Evolutionary conservation across 2,329 filamentous ascomycete species (phyloP).

Genomic region (Botryotinia narcissicola): DNA sequence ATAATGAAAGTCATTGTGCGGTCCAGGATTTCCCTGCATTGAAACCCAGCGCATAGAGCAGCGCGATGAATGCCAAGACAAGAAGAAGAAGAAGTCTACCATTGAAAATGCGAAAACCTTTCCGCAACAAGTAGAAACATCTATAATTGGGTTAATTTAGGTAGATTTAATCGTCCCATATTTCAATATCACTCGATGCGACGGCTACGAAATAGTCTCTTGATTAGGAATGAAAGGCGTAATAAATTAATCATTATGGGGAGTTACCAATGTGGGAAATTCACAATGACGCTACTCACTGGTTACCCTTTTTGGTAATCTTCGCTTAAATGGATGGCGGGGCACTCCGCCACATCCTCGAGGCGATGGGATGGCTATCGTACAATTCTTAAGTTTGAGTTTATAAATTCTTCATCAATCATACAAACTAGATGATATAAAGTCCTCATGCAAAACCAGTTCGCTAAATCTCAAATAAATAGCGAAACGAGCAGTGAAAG

Average conservation of each 20-base stretch:
- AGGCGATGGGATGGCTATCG: neutral
- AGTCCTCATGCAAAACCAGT: neutral
- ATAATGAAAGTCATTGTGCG: neutral
- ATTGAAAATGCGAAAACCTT: neutral
- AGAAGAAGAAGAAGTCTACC: neutral
- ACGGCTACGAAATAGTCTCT: neutral
- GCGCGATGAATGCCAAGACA: neutral
- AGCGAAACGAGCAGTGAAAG: neutral
- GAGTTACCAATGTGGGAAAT: neutral
- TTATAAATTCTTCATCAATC: fast-evolving
- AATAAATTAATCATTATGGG: neutral
- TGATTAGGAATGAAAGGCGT: neutral
- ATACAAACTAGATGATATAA: fast-evolving
- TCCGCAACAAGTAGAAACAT: neutral
- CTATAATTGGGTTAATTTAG: neutral
- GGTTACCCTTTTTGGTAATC: neutral
- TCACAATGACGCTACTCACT: neutral
- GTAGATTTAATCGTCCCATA: neutral
- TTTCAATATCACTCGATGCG: neutral
- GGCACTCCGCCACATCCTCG: neutral
- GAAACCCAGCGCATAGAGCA: no score
- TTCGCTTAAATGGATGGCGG: neutral
- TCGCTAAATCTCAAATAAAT: neutral
- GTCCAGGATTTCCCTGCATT: neutral
- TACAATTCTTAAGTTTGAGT: neutral